Percentiles rank a stretch among this genome's conserved stretches.
phyloP scores from a whole-genome alignment of 1,284 basidiomycete genomes.

The Naganishia sp. region DNA sequence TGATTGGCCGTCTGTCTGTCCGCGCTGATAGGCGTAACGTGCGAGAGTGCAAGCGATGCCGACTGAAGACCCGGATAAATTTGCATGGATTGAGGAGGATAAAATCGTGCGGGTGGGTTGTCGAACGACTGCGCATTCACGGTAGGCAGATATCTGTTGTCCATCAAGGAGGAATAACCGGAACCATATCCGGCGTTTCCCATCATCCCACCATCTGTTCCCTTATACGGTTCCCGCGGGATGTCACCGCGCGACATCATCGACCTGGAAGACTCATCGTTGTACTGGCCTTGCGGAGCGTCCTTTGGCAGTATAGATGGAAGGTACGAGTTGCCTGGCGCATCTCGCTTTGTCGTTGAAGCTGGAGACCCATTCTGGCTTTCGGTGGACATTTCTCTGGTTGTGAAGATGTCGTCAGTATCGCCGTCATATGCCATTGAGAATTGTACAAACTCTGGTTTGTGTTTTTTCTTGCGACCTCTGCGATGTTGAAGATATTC shows the following conservation, averaged over 20 bases:
- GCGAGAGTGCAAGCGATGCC: neutral
- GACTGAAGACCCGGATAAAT: slow-evolving; percentile 11
- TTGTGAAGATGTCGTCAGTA: neutral
- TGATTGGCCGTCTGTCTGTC: slow-evolving; percentile 16
- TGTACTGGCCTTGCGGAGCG: neutral
- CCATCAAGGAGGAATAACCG: neutral
- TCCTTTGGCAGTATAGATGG: slow-evolving; percentile 1
- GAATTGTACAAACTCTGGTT: slow-evolving; percentile 4
- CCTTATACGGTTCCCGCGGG: slow-evolving; percentile 3
- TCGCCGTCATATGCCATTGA: neutral
- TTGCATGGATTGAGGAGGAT: slow-evolving; percentile 6
- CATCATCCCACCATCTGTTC: neutral
- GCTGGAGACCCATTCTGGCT: slow-evolving; percentile 10
- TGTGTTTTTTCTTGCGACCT: slow-evolving; percentile 30
- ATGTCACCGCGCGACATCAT: neutral
- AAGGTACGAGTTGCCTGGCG: neutral
- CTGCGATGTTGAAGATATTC: slow-evolving; percentile 29
- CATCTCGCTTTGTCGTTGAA: neutral
- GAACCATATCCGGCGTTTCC: slow-evolving; percentile 6
- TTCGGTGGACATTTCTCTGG: slow-evolving; percentile 4
- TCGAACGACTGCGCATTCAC: neutral
- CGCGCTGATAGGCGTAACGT: slow-evolving; percentile 17
- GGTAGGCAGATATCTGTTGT: slow-evolving; percentile 9
- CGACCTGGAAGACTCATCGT: slow-evolving; percentile 3
- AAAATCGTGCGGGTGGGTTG: neutral